Base-by-base conservation (phyloP, 2,329 filamentous ascomycete genomes). In the Alternaria novae-zelandiae region DNA sequence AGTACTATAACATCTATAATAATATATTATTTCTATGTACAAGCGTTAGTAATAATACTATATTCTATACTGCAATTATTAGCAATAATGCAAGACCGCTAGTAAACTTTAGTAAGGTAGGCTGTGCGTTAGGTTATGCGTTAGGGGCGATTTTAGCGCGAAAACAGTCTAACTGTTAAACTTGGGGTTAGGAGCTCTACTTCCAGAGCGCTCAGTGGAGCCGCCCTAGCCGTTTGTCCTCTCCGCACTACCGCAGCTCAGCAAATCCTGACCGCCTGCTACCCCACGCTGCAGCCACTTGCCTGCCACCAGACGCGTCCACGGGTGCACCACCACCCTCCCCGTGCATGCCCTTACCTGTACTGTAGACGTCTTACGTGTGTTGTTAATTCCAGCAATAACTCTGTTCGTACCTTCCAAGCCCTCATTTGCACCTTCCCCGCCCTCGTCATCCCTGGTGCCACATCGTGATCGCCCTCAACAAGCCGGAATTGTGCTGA, bases 401-500 rank as follows among this genome's bases (percentile, higher is more conserved):
- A 30, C 21, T 30, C 55, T 28, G 55, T 57, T 15, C n/a, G 23
- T 59, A 53, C 56, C 46, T 25, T 15, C n/a, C 28, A 51, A 54
- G 17, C 25, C n/a, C n/a, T 30, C 25, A 10, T 17, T 12, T 25
- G n/a, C 12, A 25, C 20, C 23, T n/a, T 53, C 25, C 20, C 28
- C 51, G 21, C 46, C 12, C 26, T 15, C 47, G n/a, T 54, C 30
- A 30, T 44, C 43, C 15, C 32, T 15, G 21, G 54, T 50, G 26
- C 36, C 43, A 25, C 57, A 43, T 64, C 10, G 57, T 57, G 61
- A 67, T 67, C 63, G 46, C 47, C 45, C 54, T 54, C 66, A 65
- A 66, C 61, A 57, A 62, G 43, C 57, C 56, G 41, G 51, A 28
- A 54, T 25, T n/a, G 54, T 68, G 68, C 74, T 76, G 70, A 73